Percentiles rank a stretch among this genome's conserved stretches.
Evolutionary conservation across 306 rosid species (phyloP).

Genomic region (Prunus dulcis): DNA sequence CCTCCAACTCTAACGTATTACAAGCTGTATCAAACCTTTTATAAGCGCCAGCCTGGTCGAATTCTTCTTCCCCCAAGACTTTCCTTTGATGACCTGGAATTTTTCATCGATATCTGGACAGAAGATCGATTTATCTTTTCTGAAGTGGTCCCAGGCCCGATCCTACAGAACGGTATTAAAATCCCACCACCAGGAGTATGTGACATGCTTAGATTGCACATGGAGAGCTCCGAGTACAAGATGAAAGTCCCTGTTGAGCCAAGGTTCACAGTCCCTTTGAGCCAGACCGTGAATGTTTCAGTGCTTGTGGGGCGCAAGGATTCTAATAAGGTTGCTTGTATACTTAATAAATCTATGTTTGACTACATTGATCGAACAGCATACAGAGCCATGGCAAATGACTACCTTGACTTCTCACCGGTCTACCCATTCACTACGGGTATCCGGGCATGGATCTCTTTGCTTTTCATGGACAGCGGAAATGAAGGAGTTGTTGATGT

Average conservation of each 20-base stretch:
- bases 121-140: conserved; percentile 63
- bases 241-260: conserved; percentile 79
- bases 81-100: conserved; percentile 82
- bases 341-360: conserved; percentile 63
- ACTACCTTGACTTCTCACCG: conserved; percentile 82
- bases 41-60: conserved; percentile 51
- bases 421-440: conserved; percentile 64
- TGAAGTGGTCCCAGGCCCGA: conserved; percentile 72
- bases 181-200: conserved; percentile 50
- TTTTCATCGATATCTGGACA: conserved; percentile 85
- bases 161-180: conserved; percentile 49
- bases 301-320: conserved; percentile 85
- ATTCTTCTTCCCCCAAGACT: conserved; percentile 79
- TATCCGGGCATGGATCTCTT: conserved; percentile 85
- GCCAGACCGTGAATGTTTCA: conserved; percentile 66
- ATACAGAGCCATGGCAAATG: conserved; percentile 77
- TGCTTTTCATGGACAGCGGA: conserved; percentile 83
- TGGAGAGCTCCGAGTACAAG: conserved; percentile 67
- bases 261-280: conserved; percentile 56
- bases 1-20: conserved; percentile 58
- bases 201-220: conserved; percentile 56
- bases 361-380: conserved; percentile 78
- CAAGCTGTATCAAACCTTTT: conserved; percentile 57
- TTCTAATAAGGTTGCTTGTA: conserved; percentile 65
- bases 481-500: conserved; percentile 66